phyloP scores from a whole-genome alignment of 805 yeast species.

The Jamesozyma gamospora region DNA sequence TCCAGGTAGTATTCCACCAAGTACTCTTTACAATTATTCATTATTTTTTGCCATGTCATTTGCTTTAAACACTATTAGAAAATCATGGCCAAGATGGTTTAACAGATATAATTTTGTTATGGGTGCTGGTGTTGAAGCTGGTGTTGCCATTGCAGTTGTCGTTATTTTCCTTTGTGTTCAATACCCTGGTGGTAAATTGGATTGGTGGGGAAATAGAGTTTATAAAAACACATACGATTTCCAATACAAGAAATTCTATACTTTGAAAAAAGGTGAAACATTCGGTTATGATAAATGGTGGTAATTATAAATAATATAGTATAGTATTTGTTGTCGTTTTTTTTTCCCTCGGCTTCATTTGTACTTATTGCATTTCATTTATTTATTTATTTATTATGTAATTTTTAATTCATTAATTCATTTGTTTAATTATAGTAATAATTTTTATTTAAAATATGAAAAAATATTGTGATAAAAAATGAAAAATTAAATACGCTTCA shows the following conservation, averaged over 20 bases:
- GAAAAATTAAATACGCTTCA: too few species aligned
- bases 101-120: constrained; percentile 49
- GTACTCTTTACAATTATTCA: constrained; percentile 59
- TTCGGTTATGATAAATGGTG: too few species aligned
- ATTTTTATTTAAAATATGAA: too few species aligned
- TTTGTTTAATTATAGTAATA: too few species aligned
- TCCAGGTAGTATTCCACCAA: constrained; percentile 61
- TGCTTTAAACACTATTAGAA: constrained; percentile 36
- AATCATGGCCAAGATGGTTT: constrained; percentile 45
- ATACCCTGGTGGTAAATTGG: constrained; percentile 32
- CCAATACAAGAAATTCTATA: constrained; percentile 26
- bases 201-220: constrained; percentile 57
- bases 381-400: too few species aligned
- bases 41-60: constrained; percentile 40
- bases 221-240: constrained; percentile 33
- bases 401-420: too few species aligned
- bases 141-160: constrained; percentile 52
- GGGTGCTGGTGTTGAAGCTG: constrained; percentile 53
- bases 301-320: too few species aligned
- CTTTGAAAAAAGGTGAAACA: constrained; percentile 34
- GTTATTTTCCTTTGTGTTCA: constrained; percentile 45
- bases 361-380: too few species aligned
- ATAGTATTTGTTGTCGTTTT: too few species aligned
- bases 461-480: too few species aligned
- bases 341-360: too few species aligned